Evolutionary conservation across 495 filamentous ascomycete genomes (phyloP).

Genomic region (Trichodelitschia bisporula): DNA sequence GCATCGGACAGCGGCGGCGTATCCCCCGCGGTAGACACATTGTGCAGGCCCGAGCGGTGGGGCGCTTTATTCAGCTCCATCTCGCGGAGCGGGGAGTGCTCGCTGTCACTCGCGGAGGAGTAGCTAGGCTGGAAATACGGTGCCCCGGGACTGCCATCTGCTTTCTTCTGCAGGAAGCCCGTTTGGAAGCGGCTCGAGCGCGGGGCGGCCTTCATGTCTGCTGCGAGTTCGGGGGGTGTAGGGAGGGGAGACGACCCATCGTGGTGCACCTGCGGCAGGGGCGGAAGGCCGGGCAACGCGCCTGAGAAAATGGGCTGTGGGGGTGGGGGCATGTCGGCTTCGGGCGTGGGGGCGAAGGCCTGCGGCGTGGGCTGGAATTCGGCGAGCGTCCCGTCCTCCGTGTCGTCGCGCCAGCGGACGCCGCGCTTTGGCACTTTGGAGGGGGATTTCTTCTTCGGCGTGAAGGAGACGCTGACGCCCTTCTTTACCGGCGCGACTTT

Average conservation of each 20-base stretch:
- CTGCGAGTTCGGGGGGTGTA: conserved; percentile 21
- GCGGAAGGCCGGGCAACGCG: conserved; percentile 7
- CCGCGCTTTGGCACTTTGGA: conserved; percentile 36
- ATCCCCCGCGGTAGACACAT: conserved; percentile 22
- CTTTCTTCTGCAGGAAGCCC: conserved; percentile 65
- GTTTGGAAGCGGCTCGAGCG: conserved; percentile 58
- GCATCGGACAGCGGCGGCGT: neutral
- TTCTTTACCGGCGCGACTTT: conserved; percentile 48
- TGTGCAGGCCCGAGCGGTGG: conserved; percentile 26
- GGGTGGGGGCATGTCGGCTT: conserved; percentile 19
- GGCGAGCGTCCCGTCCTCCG: conserved; percentile 51
- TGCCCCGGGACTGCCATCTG: conserved; percentile 8
- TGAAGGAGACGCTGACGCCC: conserved; percentile 52
- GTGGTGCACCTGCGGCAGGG: conserved; percentile 6
- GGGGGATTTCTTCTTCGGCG: conserved; percentile 54
- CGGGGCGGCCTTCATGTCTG: conserved; percentile 23
- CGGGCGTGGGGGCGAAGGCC: conserved; percentile 27
- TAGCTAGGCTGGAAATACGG: conserved; percentile 13
- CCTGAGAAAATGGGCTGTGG: too few relatives aligned
- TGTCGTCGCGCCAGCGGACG: conserved; percentile 87
- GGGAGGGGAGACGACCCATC: conserved; percentile 33
- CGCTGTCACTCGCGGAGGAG: conserved; percentile 13
- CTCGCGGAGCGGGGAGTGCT: conserved; percentile 39
- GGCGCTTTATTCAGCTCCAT: conserved; percentile 33
- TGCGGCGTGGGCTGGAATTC: conserved; percentile 79